Conservation (phyloP, 257 asterid species). For the Nicotiana attenuata region DNA sequence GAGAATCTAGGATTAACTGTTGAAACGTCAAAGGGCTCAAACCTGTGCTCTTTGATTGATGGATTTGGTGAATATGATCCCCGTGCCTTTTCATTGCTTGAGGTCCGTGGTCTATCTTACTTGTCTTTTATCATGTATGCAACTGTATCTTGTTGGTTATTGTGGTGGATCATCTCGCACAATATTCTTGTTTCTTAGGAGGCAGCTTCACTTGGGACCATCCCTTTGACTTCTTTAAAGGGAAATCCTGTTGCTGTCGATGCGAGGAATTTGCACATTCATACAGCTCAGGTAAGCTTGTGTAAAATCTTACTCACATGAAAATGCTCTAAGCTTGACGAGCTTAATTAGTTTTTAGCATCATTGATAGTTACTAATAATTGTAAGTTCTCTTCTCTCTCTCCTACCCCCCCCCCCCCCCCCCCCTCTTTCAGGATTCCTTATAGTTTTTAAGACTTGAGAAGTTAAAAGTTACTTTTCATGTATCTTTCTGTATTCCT, state of each 20-base stretch:
- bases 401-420: no score
- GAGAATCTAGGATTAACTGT: conserved; percentile 62
- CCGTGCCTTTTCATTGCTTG: conserved; percentile 84
- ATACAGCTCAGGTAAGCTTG: conserved; percentile 70
- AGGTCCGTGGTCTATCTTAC: conserved; percentile 42
- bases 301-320: not conserved
- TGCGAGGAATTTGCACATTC: conserved; percentile 48
- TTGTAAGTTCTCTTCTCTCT: not conserved
- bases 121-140: not conserved
- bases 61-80: conserved; percentile 98
- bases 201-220: conserved; percentile 83
- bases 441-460: not conserved
- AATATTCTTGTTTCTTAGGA: conserved; percentile 46
- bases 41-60: conserved; percentile 62
- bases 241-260: conserved; percentile 72
- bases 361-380: not conserved
- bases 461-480: not conserved
- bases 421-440: not conserved
- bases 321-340: not conserved
- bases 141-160: conserved; percentile 19
- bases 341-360: not conserved
- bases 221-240: conserved; percentile 58
- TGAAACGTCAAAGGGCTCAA: conserved; percentile 45
- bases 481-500: not conserved
- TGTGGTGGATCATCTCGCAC: conserved; percentile 5